Conservation (phyloP, 1,139 yeast genomes). For the Geotrichum klebahnii region DNA sequence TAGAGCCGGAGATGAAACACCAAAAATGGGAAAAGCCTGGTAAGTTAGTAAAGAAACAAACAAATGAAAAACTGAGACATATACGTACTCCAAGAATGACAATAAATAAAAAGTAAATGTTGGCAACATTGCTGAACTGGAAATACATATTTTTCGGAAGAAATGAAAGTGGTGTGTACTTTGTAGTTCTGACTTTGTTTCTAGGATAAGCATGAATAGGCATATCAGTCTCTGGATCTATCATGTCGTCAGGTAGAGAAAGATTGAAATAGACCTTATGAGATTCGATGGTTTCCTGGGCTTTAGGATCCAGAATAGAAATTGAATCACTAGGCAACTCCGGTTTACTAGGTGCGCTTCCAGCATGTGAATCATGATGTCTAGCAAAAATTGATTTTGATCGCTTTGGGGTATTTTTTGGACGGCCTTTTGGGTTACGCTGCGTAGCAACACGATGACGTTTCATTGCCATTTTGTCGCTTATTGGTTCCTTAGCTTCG, state of each 20-base stretch:
- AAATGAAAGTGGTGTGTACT: constrained; percentile 85
- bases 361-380: not conserved
- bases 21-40: constrained; percentile 68
- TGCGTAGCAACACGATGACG: constrained; percentile 90
- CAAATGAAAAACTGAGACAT: constrained; percentile 16
- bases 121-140: constrained; percentile 89
- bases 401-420: constrained; percentile 39
- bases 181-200: constrained; percentile 92
- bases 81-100: constrained; percentile 63
- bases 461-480: constrained; percentile 45
- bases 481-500: constrained; percentile 2
- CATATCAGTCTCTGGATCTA: constrained; percentile 56
- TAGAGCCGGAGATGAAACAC: constrained; percentile 83
- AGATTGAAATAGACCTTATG: constrained; percentile 56
- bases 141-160: constrained; percentile 74
- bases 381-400: constrained; percentile 28
- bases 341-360: constrained; percentile 2
- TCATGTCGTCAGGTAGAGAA: constrained; percentile 58
- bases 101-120: constrained; percentile 74
- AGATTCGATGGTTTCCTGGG: constrained; percentile 37
- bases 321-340: constrained; percentile 2
- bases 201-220: constrained; percentile 63
- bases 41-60: constrained; percentile 14
- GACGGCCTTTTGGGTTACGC: constrained; percentile 67
- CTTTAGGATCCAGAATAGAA: not conserved